These are phyloP conservation scores for Musa acuminata DNA, from an alignment of 176 grass and related monocot species.

Conservation along the genomic window DNA sequence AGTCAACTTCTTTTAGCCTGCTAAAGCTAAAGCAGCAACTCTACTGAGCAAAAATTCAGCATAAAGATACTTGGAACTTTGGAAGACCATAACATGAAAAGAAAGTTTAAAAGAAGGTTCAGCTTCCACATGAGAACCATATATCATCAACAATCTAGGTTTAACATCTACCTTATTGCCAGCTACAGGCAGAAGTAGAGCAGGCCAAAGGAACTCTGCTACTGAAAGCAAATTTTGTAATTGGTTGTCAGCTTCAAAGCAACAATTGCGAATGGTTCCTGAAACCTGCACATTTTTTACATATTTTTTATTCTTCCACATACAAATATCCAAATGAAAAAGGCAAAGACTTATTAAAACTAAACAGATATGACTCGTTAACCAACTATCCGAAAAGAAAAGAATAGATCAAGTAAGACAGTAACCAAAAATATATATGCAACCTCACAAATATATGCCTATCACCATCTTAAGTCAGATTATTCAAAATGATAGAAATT, in stretches of 20 bases:
- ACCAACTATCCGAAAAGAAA: neutral
- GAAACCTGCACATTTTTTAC: constrained; percentile 42
- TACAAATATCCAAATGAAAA: neutral
- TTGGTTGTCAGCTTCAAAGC: constrained; percentile 94
- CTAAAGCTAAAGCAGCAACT: neutral
- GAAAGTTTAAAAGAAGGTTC: neutral
- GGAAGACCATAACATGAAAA: neutral
- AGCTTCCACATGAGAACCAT: neutral
- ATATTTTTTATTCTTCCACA: neutral
- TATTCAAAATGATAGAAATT: too few species aligned
- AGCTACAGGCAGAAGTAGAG: constrained; percentile 74
- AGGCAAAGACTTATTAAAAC: neutral
- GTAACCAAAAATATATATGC: neutral
- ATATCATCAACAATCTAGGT: neutral
- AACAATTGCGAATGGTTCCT: constrained; percentile 86
- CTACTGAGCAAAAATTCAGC: neutral
- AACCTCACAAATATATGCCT: too few species aligned
- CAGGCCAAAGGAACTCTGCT: constrained; percentile 95
- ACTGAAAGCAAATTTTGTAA: constrained; percentile 70
- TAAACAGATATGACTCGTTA: neutral
- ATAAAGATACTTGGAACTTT: neutral
- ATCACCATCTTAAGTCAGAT: too few species aligned
- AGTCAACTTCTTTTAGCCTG: too few species aligned
- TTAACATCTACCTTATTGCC: constrained; percentile 61
- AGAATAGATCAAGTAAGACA: neutral